A percentile compares a stretch with the other conserved stretches of the same genome.
Evolutionary conservation across 192 early-diverging fungal species (phyloP).

Genomic region (Obelidium mucronatum): DNA sequence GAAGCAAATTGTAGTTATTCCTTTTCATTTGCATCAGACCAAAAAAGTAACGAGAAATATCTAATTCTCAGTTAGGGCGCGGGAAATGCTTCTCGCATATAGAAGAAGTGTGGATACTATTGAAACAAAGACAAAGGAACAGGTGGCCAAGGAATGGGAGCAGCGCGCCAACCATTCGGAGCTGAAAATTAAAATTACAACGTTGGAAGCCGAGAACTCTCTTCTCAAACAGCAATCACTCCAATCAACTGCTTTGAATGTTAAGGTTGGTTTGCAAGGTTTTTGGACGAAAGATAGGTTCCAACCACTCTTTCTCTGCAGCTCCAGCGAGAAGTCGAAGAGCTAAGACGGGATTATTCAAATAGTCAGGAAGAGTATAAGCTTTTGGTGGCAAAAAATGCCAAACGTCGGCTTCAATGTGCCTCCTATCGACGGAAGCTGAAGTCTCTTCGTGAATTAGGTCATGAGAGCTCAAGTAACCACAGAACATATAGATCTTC

Average conservation of each 20-base stretch:
- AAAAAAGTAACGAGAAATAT: conserved; percentile 1
- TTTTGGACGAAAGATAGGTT: background rate
- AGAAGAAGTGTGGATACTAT: conserved; percentile 31
- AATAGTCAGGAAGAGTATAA: conserved; percentile 34
- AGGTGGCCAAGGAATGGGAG: conserved; percentile 45
- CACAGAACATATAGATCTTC: too few species aligned
- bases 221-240: conserved; percentile 43
- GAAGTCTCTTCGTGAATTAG: background rate
- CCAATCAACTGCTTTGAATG: conserved; percentile 34
- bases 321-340: conserved; percentile 35
- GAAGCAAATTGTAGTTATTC: conserved; percentile 21
- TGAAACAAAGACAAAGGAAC: conserved; percentile 34
- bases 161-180: conserved; percentile 40
- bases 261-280: conserved; percentile 12
- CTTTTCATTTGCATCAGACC: background rate
- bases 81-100: conserved; percentile 39
- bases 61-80: conserved; percentile 25
- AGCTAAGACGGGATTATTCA: conserved; percentile 33
- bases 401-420: conserved; percentile 36
- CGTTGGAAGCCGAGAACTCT: conserved; percentile 40
- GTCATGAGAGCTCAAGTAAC: too few species aligned
- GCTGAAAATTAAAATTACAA: conserved; percentile 34
- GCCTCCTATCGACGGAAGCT: conserved; percentile 30
- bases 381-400: conserved; percentile 45
- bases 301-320: background rate